phyloP scores from a whole-genome alignment of 2,329 filamentous ascomycete genomes.

The Epicoccum nigrum region DNA sequence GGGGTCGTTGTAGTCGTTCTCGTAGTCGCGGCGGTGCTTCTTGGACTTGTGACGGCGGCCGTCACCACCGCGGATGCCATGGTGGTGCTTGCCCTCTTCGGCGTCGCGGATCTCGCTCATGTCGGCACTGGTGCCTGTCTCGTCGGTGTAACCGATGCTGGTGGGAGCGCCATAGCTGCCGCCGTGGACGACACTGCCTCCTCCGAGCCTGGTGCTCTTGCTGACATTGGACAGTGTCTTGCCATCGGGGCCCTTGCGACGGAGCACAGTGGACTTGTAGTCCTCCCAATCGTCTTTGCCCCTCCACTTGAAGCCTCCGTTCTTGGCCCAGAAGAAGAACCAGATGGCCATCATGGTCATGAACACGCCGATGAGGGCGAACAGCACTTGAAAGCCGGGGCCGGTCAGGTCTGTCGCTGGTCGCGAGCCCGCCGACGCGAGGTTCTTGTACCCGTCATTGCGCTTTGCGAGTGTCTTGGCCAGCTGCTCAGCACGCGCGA shows the following conservation, averaged over 20 bases:
- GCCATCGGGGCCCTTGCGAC: slow-evolving; percentile 87
- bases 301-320: slow-evolving; percentile 89
- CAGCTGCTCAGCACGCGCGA: slow-evolving; percentile 35
- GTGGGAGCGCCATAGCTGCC: slow-evolving; percentile 54
- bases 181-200: slow-evolving; percentile 78
- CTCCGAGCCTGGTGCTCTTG: slow-evolving; percentile 81
- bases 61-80: slow-evolving; percentile 50
- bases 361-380: slow-evolving; percentile 78
- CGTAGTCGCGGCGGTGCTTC: slow-evolving; percentile 60
- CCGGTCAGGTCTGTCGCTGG: slow-evolving; percentile 53
- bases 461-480: slow-evolving; percentile 41
- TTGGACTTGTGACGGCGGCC: slow-evolving; percentile 52
- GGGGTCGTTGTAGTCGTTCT: slow-evolving; percentile 58
- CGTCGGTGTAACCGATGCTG: slow-evolving; percentile 53
- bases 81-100: slow-evolving; percentile 50
- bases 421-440: slow-evolving; percentile 44
- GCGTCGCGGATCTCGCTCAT: slow-evolving; percentile 50
- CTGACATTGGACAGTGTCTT: slow-evolving; percentile 84
- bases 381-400: slow-evolving; percentile 77
- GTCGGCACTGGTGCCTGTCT: slow-evolving; percentile 53
- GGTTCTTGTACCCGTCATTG: slow-evolving; percentile 22
- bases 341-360: slow-evolving; percentile 81
- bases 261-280: slow-evolving; percentile 92
- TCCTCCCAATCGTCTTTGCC: slow-evolving; percentile 95
- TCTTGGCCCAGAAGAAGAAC: slow-evolving; percentile 98